Conservation (phyloP, 2,329 filamentous ascomycete genomes). For the Phaeosphaeria sp. region DNA sequence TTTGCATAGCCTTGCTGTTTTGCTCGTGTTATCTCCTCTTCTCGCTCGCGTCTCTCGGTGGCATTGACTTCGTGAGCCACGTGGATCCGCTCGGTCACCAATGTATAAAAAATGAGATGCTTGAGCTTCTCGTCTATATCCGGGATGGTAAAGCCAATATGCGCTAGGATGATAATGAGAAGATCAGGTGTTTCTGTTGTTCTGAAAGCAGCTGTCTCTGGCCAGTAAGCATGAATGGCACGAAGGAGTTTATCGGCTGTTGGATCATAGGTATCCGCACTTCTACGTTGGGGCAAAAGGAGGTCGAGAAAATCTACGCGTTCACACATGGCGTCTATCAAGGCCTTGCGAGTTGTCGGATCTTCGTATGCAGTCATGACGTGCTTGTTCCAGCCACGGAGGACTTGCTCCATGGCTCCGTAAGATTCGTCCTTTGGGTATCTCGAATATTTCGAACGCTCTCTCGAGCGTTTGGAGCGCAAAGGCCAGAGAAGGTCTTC, state of each 20-base stretch:
- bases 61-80: conserved; percentile 6
- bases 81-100: conserved; percentile 12
- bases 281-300: not conserved
- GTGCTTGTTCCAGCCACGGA: conserved; percentile 25
- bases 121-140: conserved; percentile 25
- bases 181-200: conserved; percentile 18
- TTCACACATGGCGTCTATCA: conserved; percentile 13
- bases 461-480: not conserved
- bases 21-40: conserved; percentile 7
- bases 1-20: not conserved
- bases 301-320: conserved; percentile 9
- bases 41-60: not conserved
- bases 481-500: conserved; percentile 30
- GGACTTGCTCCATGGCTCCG: conserved; percentile 17
- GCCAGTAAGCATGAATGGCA: conserved; percentile 24
- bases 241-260: conserved; percentile 12
- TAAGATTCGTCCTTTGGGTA: conserved; percentile 16
- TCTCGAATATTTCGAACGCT: not conserved
- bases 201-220: conserved; percentile 23
- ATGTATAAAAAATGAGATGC: conserved; percentile 14
- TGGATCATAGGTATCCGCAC: not conserved
- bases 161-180: conserved; percentile 24
- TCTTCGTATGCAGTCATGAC: conserved; percentile 5
- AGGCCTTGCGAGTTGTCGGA: conserved; percentile 2
- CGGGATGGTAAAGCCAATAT: conserved; percentile 17